phyloP scores from a whole-genome alignment of 164 flowering plant genomes.

The Santalum album region DNA sequence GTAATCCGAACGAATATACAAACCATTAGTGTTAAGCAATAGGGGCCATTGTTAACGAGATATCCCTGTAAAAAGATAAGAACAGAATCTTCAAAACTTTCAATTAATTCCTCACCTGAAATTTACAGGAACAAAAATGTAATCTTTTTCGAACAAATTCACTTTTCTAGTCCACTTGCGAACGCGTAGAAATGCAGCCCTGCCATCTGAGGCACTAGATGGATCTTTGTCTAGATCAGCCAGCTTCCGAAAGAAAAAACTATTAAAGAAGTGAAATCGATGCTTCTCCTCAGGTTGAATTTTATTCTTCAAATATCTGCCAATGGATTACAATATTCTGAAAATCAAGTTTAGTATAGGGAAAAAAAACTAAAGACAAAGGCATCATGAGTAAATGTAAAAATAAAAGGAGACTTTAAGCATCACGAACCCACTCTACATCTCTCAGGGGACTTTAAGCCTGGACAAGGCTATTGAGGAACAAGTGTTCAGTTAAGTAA shows the following conservation, averaged over 20 bases:
- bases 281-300: constrained; percentile 37
- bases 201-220: constrained; percentile 65
- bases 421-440: no score
- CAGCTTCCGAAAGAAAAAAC: constrained; percentile 93
- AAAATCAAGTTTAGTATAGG: not conserved
- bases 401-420: no score
- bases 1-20: constrained; percentile 16
- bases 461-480: no score
- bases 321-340: constrained; percentile 4
- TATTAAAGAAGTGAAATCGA: constrained; percentile 77
- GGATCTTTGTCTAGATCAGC: constrained; percentile 87
- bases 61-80: not conserved
- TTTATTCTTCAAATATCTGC: constrained; percentile 77
- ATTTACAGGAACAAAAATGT: constrained; percentile 83
- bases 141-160: constrained; percentile 84
- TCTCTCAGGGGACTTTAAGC: no score
- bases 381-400: not conserved
- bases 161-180: constrained; percentile 96
- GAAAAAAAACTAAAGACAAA: not conserved
- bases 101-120: constrained; percentile 53
- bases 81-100: constrained; percentile 2
- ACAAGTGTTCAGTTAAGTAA: no score
- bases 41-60: not conserved
- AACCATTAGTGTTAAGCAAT: not conserved
- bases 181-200: constrained; percentile 87